Evolutionary conservation across 179 eudicot species (phyloP).

Genomic region (Beta corolliflora): DNA sequence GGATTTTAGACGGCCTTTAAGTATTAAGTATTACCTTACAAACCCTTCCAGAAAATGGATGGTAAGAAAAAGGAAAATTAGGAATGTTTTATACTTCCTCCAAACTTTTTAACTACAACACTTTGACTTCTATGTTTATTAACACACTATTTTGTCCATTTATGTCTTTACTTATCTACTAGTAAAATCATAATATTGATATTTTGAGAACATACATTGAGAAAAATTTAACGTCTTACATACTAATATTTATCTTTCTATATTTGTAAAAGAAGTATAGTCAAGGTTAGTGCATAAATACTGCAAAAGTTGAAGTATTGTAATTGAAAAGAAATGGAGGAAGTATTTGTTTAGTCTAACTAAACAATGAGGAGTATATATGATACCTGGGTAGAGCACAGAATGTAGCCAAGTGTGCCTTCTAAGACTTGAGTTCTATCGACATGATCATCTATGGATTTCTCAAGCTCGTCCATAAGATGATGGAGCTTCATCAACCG

Average conservation of each 20-base stretch:
- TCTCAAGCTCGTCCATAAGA: conserved; percentile 69
- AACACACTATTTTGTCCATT: too few species aligned
- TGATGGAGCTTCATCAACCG: conserved; percentile 77
- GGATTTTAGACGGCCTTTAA: conserved; percentile 17
- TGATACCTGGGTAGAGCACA: conserved; percentile 72
- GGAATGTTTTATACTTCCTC: too few species aligned
- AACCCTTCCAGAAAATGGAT: too few species aligned
- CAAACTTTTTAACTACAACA: too few species aligned
- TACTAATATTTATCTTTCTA: neutral
- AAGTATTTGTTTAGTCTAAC: neutral
- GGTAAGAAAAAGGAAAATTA: too few species aligned
- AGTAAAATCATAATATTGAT: too few species aligned
- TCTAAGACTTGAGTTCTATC: conserved; percentile 72
- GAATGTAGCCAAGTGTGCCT: conserved; percentile 74
- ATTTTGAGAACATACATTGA: too few species aligned
- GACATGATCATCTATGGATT: conserved; percentile 59
- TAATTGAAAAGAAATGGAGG: too few species aligned
- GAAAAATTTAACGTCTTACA: neutral
- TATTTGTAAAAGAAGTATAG: neutral
- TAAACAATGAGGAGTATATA: neutral
- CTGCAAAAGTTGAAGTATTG: neutral
- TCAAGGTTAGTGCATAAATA: too few species aligned
- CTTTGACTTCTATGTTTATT: too few species aligned
- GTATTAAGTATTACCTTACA: neutral
- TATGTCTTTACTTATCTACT: too few species aligned